These are phyloP conservation scores for Exidia glandulosa DNA, from an alignment of 768 basidiomycete species.

Conservation along the genomic window DNA sequence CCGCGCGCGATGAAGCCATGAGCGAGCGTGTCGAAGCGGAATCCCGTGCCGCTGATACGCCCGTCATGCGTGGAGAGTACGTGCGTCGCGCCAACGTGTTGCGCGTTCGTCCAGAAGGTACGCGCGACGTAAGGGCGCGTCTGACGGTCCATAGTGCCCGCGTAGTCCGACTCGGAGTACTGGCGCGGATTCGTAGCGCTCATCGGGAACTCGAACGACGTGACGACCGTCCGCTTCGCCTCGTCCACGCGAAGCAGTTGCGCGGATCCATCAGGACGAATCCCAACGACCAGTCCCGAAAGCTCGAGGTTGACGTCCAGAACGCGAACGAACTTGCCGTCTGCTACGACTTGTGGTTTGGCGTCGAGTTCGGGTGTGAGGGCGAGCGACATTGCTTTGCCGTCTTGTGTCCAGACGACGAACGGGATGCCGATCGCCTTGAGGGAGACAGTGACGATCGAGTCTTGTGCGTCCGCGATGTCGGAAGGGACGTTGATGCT, in stretches of 20 bases:
- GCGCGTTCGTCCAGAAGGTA: conserved; percentile 51
- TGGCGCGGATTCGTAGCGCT: conserved; percentile 30
- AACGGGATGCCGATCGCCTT: conserved; percentile 16
- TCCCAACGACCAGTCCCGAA: conserved; percentile 50
- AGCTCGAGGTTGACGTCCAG: conserved; percentile 49
- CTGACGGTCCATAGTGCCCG: conserved; percentile 40
- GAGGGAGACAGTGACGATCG: conserved; percentile 26
- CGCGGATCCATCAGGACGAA: conserved; percentile 43
- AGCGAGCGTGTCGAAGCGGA: conserved; percentile 48
- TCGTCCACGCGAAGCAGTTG: conserved; percentile 41
- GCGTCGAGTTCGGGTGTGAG: conserved; percentile 42
- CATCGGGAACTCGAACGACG: conserved; percentile 44
- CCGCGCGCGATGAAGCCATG: conserved; percentile 60
- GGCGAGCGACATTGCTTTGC: conserved; percentile 34
- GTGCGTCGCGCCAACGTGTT: conserved; percentile 44
- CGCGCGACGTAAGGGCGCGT: conserved; percentile 48
- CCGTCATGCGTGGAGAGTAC: conserved; percentile 39
- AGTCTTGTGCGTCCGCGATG: conserved; percentile 23
- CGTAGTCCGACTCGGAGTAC: conserved; percentile 40
- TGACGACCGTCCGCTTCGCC: conserved; percentile 27
- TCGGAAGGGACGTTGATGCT: conserved; percentile 44
- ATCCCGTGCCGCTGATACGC: conserved; percentile 37
- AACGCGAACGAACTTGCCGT: conserved; percentile 37
- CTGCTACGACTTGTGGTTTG: conserved; percentile 33
- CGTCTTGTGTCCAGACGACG: conserved; percentile 45